Conservation (phyloP, 306 rosid genomes). For the Chamaecrista fasciculata region DNA sequence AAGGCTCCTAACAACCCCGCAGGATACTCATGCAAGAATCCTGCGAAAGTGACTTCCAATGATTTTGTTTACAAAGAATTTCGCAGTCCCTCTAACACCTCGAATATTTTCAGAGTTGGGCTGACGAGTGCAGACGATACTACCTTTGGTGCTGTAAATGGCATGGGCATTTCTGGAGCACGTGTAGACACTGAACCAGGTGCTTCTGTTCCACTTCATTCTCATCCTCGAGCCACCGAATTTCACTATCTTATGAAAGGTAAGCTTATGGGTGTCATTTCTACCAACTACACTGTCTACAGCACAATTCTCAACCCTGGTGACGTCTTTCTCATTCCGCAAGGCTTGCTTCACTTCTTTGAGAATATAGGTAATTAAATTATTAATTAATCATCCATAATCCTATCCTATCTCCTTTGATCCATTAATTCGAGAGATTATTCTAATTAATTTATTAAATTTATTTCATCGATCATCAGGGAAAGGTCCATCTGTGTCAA, state of each 20-base stretch:
- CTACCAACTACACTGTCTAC: background rate
- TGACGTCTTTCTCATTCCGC: background rate
- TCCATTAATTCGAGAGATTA: too few species aligned
- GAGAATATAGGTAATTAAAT: too few species aligned
- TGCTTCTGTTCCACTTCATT: background rate
- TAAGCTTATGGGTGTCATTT: background rate
- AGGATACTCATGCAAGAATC: background rate
- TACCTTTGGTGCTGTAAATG: background rate
- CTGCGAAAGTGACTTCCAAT: background rate
- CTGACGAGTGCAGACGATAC: background rate
- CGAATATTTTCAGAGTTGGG: background rate
- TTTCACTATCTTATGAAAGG: background rate
- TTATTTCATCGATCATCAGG: too few species aligned
- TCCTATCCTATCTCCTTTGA: too few species aligned
- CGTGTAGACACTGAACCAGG: background rate
- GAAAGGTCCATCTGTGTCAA: too few species aligned
- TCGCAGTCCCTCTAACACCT: background rate
- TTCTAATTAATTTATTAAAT: too few species aligned
- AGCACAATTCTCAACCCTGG: background rate
- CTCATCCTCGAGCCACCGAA: background rate
- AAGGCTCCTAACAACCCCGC: conserved; percentile 19
- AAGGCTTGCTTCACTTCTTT: background rate
- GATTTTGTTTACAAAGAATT: background rate
- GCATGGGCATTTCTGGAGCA: background rate
- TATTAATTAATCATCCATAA: too few species aligned